phyloP scores from a whole-genome alignment of 225 moss, liverwort and hornwort species.

The Thuidium tamariscinum region DNA sequence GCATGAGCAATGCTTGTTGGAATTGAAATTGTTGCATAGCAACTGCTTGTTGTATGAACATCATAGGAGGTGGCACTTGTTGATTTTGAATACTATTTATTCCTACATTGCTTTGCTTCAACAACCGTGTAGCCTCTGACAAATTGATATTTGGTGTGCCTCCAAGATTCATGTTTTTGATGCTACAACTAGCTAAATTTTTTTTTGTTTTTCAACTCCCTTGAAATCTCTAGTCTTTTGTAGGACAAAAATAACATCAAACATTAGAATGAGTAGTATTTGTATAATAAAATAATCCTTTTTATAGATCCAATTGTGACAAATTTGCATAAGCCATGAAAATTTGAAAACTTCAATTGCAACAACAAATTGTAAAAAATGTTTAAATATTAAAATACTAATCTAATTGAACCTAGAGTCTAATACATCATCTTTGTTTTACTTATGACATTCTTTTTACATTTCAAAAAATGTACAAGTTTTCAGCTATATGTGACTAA shows the following conservation, averaged over 20 bases:
- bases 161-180: slow-evolving; percentile 2
- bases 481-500: accelerated
- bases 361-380: too few relatives aligned
- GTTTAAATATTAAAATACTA: too few relatives aligned
- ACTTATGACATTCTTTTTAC: too few relatives aligned
- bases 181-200: neutral
- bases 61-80: slow-evolving; percentile 61
- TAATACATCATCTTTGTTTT: too few relatives aligned
- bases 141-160: slow-evolving; percentile 37
- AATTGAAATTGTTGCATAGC: slow-evolving; percentile 98
- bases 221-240: neutral
- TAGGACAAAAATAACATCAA: neutral
- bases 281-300: too few relatives aligned
- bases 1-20: slow-evolving; percentile 87
- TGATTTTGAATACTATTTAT: slow-evolving; percentile 38
- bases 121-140: slow-evolving; percentile 42
- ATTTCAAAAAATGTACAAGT: neutral
- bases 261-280: neutral
- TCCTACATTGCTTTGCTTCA: slow-evolving; percentile 45
- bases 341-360: neutral
- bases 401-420: neutral
- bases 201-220: neutral
- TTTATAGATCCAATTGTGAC: neutral
- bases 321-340: neutral
- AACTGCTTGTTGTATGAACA: slow-evolving; percentile 89